phyloP scores from a whole-genome alignment of 352 stramenopile genomes.

The Globisporangium middletonii region DNA sequence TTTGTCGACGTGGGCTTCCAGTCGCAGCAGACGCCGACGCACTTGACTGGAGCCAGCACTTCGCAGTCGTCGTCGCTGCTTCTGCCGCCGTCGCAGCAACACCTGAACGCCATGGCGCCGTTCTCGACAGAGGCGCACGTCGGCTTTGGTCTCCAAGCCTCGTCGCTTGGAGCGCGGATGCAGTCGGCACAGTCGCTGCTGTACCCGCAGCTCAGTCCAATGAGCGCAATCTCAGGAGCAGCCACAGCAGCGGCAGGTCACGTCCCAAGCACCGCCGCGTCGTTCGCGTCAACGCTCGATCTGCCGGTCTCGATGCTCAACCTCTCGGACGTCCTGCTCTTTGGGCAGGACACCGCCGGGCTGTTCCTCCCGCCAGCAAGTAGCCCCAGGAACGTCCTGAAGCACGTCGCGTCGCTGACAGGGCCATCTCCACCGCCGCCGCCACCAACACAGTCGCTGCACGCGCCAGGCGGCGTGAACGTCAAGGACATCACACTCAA shows the following conservation, averaged over 20 bases:
- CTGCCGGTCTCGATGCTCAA: constrained; percentile 13
- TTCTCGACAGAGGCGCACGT: not conserved
- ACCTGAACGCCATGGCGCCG: constrained; percentile 3
- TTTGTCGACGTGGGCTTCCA: constrained; percentile 7
- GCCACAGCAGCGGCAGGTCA: not conserved
- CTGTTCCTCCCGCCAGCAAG: constrained; percentile 28
- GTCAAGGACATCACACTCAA: constrained; percentile 80
- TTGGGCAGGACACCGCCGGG: constrained; percentile 15
- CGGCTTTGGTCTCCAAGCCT: not conserved
- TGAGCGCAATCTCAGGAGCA: not conserved
- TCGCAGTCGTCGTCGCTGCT: not conserved
- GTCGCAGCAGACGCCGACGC: constrained; percentile 5
- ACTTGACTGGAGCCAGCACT: no score
- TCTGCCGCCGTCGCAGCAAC: not conserved
- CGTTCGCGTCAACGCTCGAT: constrained; percentile 18
- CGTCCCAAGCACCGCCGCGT: not conserved
- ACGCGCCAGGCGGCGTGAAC: constrained; percentile 24
- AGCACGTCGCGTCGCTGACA: constrained; percentile 30
- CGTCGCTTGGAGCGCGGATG: constrained; percentile 1
- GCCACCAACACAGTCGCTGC: not conserved
- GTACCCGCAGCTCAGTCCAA: constrained; percentile 7
- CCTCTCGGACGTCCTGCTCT: constrained; percentile 43
- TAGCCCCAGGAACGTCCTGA: constrained; percentile 32
- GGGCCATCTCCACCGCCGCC: not conserved
- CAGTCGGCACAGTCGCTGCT: not conserved